Evolutionary conservation across 1,139 yeast species (phyloP).

Genomic region (Pichiaceae sp.): DNA sequence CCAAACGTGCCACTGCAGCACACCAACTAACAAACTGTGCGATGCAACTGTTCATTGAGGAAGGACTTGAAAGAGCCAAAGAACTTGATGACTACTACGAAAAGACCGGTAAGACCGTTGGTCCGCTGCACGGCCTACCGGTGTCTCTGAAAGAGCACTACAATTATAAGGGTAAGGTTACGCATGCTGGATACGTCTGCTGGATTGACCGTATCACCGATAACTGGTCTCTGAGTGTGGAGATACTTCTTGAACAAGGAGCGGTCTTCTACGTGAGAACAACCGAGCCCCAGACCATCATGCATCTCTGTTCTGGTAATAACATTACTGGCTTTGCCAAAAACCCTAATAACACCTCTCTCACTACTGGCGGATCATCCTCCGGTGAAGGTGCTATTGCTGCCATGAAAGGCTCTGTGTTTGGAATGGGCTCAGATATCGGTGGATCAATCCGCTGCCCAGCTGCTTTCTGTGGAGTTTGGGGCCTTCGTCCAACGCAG

Average conservation of each 20-base stretch:
- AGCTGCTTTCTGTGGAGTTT: conserved; percentile 31
- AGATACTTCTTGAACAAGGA: conserved; percentile 37
- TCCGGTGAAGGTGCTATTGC: conserved; percentile 67
- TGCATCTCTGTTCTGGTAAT: conserved; percentile 41
- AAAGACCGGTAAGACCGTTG: conserved; percentile 32
- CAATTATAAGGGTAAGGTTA: conserved; percentile 40
- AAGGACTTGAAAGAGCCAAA: conserved; percentile 22
- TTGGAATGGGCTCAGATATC: conserved; percentile 55
- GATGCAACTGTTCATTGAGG: conserved; percentile 45
- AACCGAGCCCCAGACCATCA: conserved; percentile 27
- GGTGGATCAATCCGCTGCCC: conserved; percentile 35
- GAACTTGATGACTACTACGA: conserved; percentile 27
- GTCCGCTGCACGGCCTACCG: conserved; percentile 47
- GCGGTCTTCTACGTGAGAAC: conserved; percentile 49
- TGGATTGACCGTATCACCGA: conserved; percentile 36
- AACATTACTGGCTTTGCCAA: conserved; percentile 37
- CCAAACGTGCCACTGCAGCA: conserved; percentile 38
- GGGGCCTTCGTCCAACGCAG: conserved; percentile 28
- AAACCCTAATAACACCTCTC: conserved; percentile 39
- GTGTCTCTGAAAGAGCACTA: conserved; percentile 56
- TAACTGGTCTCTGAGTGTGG: conserved; percentile 33
- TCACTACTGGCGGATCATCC: conserved; percentile 59
- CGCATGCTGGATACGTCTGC: conserved; percentile 44
- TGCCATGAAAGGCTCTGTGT: conserved; percentile 52
- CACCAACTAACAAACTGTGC: conserved; percentile 49